Evolutionary conservation across 2,329 filamentous ascomycete genomes (phyloP).

Genomic region (Stemphylium vesicarium): DNA sequence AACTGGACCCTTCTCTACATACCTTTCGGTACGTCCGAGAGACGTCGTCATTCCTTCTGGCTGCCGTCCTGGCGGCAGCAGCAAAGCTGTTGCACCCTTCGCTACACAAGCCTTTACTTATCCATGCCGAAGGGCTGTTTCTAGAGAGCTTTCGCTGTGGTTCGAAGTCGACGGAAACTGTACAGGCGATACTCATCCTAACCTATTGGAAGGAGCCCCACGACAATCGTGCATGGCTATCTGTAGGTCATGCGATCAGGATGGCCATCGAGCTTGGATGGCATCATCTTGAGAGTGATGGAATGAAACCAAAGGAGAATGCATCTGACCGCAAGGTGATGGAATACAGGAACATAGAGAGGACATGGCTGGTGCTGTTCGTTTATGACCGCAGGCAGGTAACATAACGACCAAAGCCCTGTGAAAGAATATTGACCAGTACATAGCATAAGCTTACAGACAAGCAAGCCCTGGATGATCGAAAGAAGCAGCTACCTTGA

Average conservation of each 20-base stretch:
- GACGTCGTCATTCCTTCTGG: background rate
- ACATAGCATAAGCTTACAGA: too few relatives aligned
- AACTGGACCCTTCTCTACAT: background rate
- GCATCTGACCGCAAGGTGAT: too few relatives aligned
- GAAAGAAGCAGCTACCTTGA: conserved; percentile 8
- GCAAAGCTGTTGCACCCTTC: background rate
- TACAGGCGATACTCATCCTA: conserved; percentile 13
- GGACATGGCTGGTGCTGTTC: too few relatives aligned
- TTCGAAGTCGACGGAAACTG: background rate
- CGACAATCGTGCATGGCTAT: conserved; percentile 13
- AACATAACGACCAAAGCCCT: too few relatives aligned
- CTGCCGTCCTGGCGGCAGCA: background rate
- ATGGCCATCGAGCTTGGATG: conserved; percentile 18
- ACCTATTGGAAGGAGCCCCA: conserved; percentile 16
- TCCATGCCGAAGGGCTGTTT: too few relatives aligned
- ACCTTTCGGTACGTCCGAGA: background rate
- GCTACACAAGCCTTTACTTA: background rate
- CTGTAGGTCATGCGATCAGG: conserved; percentile 9
- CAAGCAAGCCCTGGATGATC: conserved; percentile 3
- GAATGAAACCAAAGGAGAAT: conserved; percentile 7
- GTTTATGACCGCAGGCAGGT: too few relatives aligned
- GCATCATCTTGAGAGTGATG: conserved; percentile 2
- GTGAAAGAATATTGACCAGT: too few relatives aligned
- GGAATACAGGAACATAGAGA: too few relatives aligned
- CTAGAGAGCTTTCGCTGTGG: too few relatives aligned